Evolutionary conservation across 257 asterid genomes (phyloP), one percentile per base, ranked within the genome.

Genomic region (Paraleonurus japonicus): DNA sequence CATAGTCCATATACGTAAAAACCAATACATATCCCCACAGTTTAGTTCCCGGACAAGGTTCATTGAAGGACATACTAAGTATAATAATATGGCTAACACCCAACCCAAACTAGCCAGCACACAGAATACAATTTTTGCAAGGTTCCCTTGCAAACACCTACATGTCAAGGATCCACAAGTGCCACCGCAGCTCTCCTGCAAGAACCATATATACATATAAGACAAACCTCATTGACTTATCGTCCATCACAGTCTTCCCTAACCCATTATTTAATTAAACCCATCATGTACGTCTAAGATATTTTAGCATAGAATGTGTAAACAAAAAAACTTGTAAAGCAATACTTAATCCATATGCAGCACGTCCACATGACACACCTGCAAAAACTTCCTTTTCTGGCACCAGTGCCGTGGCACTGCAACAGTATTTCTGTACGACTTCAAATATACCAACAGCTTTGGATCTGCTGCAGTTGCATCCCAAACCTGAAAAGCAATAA

Each of bases 341-440:
- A 55, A 69, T 41, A 61, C 53, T 70, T 64, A 66, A 30, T 80
- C 84, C 77, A 73, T 13, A 48, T 24, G 54, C 62, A 71, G 47
- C 6, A 69, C 67, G 63, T 61, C 67, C 35, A 10, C 73, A 43
- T 61, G 37, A 79, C 75, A 82, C 77, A 94, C 99, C 99, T 94
- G 99, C 76, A 91, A 80, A 84, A 88, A 94, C 76, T 91, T 94
- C 71, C 99, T 81, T 75, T 94, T 94, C 87, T 94, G 99, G 78
- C 90, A 85, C 99, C 99, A 91, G 80, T 94, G 99, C 20, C 99
- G 90, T n/a, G 99, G 99, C 65, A 94, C 99, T 8, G 96, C 96
- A 75, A 94, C 99, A 23, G 98, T 85, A 68, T 94, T 94, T 61
- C 96, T 84, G 66, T 91, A 94, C 5, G 99, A 91, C 83, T 94